Evolutionary conservation across 2,329 filamentous ascomycete genomes (phyloP).

Genomic region (Fusarium robinianum): DNA sequence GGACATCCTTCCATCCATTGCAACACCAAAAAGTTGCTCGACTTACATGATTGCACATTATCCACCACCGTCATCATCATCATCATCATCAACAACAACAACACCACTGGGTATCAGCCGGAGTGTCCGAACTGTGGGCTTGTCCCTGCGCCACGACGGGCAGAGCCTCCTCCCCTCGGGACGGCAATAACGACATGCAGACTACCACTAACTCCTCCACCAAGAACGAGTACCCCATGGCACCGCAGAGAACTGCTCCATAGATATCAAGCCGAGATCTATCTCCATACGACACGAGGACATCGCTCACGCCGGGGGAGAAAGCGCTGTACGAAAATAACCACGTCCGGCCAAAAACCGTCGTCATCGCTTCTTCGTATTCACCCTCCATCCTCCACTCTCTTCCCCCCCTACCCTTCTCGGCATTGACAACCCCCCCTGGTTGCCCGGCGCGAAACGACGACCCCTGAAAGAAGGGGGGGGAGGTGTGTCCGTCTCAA

Average conservation of each 20-base stretch:
- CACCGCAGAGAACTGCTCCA: too few species aligned
- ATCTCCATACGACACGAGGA: constrained; percentile 2
- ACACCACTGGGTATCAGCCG: constrained; percentile 20
- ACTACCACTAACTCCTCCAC: background rate
- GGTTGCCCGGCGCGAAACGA: constrained; percentile 19
- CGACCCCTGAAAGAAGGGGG: constrained; percentile 22
- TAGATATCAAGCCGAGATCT: constrained; percentile 3
- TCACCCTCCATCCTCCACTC: constrained; percentile 18
- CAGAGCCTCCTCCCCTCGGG: constrained; percentile 5
- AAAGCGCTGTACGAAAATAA: too few species aligned
- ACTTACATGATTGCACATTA: background rate
- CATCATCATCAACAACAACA: constrained; percentile 13
- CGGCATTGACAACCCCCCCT: constrained; percentile 29
- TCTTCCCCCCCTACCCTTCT: constrained; percentile 20
- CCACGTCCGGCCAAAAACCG: too few species aligned
- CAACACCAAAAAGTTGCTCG: constrained; percentile 16
- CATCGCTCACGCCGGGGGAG: too few species aligned
- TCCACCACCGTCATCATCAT: constrained; percentile 17
- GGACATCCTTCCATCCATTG: too few species aligned
- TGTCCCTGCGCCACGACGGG: constrained; percentile 15
- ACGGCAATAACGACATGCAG: background rate
- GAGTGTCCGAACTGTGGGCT: constrained; percentile 28
- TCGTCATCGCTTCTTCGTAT: constrained; percentile 34
- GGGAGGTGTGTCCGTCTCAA: too few species aligned
- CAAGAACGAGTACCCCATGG: constrained; percentile 15